Conservation (phyloP, 495 filamentous ascomycete species). For the Lophium mytilinum region DNA sequence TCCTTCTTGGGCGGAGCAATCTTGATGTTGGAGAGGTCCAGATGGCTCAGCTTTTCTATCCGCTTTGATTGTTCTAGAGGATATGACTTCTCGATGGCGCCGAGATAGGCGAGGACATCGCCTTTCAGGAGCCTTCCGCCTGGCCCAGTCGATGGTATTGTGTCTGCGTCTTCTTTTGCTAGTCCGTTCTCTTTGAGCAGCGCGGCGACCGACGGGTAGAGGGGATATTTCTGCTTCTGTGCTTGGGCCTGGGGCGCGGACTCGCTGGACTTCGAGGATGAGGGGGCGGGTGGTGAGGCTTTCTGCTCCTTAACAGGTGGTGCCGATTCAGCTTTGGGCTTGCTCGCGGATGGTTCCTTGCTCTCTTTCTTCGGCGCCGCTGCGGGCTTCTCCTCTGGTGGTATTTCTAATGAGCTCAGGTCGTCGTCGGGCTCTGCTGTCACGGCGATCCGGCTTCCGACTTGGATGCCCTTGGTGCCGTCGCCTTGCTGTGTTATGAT, state of each 20-base stretch:
- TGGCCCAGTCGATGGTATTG: constrained; percentile 81
- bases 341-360: constrained; percentile 32
- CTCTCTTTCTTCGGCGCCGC: constrained; percentile 1
- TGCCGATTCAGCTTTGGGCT: constrained; percentile 33
- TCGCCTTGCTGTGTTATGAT: constrained; percentile 43
- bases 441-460: constrained; percentile 68
- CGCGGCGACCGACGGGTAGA: constrained; percentile 77
- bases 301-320: constrained; percentile 29
- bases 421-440: constrained; percentile 70
- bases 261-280: constrained; percentile 31
- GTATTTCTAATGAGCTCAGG: constrained; percentile 57
- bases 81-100: constrained; percentile 59
- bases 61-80: constrained; percentile 59
- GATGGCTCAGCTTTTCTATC: constrained; percentile 65
- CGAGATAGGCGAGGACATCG: constrained; percentile 86
- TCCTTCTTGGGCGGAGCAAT: constrained; percentile 40
- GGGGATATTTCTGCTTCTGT: constrained; percentile 59
- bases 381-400: constrained; percentile 41
- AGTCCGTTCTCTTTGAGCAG: constrained; percentile 72
- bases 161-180: constrained; percentile 58
- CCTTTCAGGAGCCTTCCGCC: constrained; percentile 89
- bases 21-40: constrained; percentile 95
- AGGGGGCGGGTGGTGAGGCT: constrained; percentile 21
- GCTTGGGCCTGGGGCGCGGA: constrained; percentile 32
- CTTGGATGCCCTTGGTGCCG: constrained; percentile 60